A percentile compares a stretch with the other conserved stretches of the same genome.
Conservation (phyloP, 2,329 filamentous ascomycete species). For the Aspergillus viridinutans region DNA sequence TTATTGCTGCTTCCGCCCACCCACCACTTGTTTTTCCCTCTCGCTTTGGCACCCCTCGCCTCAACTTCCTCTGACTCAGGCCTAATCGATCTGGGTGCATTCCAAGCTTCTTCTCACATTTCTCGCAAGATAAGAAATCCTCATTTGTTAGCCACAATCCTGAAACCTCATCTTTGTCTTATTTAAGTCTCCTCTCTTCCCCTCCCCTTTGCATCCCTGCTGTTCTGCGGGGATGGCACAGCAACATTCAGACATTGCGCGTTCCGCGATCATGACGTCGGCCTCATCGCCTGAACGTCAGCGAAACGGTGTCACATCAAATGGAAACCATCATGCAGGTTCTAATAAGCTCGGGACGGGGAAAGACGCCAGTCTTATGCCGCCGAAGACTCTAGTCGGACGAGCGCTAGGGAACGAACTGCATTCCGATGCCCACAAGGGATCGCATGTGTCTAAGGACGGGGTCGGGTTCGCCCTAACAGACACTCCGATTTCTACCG, state of each 20-base stretch:
- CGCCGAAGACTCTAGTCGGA: constrained; percentile 37
- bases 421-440: constrained; percentile 36
- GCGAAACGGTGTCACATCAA: constrained; percentile 19
- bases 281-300: constrained; percentile 19
- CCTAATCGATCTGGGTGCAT: neutral
- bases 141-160: neutral
- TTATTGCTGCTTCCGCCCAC: constrained; percentile 3
- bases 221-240: constrained; percentile 33
- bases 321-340: constrained; percentile 5
- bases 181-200: constrained; percentile 4
- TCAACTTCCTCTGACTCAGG: neutral
- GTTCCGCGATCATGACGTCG: constrained; percentile 48
- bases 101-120: neutral
- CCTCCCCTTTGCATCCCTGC: constrained; percentile 16
- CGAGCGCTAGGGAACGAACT: constrained; percentile 41
- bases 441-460: constrained; percentile 35
- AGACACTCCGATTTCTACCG: constrained; percentile 61
- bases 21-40: constrained; percentile 1
- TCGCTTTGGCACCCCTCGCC: neutral
- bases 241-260: constrained; percentile 47
- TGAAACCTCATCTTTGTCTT: neutral
- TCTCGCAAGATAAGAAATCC: neutral
- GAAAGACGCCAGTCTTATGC: constrained; percentile 32
- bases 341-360: constrained; percentile 16
- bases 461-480: constrained; percentile 53